Evolutionary conservation across 73 alveolate genomes (phyloP).

Genomic region (Paramecium pentaurelia): DNA sequence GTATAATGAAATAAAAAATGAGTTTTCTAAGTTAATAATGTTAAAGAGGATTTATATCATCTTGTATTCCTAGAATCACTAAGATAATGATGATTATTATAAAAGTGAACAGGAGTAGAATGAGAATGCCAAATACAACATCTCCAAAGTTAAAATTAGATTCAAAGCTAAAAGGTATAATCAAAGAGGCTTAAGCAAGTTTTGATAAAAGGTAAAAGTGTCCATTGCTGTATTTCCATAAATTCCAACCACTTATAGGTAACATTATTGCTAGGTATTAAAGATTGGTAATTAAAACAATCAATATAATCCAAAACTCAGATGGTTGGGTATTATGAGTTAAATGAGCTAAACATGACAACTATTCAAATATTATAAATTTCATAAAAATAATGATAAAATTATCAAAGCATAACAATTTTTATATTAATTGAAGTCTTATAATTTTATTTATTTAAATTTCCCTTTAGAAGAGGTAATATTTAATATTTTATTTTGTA

Average conservation of each 20-base stretch:
- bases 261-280: not conserved
- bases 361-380: not conserved
- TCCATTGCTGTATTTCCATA: not conserved
- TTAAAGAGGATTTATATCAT: not conserved
- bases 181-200: not conserved
- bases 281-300: not conserved
- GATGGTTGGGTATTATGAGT: not conserved
- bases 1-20: not conserved
- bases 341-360: not conserved
- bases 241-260: conserved; percentile 15
- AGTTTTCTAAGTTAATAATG: not conserved
- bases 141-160: not conserved
- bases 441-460: not conserved
- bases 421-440: not conserved
- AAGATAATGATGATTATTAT: not conserved
- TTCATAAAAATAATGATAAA: not conserved
- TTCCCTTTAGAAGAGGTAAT: not conserved
- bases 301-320: not conserved
- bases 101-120: not conserved
- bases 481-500: not conserved
- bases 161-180: not conserved
- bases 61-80: not conserved
- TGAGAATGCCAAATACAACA: not conserved
- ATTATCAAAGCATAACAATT: not conserved
- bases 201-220: not conserved